Percentiles rank a stretch among this genome's conserved stretches.
Evolutionary conservation across 768 basidiomycete species (phyloP).

Genomic region (Imleria badia): DNA sequence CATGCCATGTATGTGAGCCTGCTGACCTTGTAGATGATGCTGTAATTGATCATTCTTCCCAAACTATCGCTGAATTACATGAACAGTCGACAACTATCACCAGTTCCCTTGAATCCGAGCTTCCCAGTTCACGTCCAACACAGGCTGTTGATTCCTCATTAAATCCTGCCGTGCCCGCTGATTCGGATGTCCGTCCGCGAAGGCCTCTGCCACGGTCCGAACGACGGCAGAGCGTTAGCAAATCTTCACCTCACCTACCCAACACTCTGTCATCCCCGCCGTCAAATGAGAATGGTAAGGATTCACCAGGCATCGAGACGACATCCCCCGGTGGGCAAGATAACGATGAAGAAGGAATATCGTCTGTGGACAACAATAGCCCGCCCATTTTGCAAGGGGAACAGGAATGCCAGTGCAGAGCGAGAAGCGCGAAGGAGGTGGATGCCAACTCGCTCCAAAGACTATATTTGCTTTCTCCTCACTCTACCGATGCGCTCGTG

Average conservation of each 20-base stretch:
- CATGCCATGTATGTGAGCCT: constrained; percentile 14
- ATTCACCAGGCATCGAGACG: constrained; percentile 4
- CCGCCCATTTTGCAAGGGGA: not conserved
- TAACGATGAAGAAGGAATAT: not conserved
- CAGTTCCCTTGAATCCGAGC: not conserved
- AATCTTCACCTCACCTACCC: constrained; percentile 11
- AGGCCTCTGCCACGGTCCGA: constrained; percentile 39
- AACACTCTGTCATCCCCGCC: constrained; percentile 12
- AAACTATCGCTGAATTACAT: not conserved
- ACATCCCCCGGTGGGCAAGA: not conserved
- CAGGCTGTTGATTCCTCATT: constrained; percentile 3
- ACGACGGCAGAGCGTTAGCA: constrained; percentile 35
- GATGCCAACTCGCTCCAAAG: constrained; percentile 35
- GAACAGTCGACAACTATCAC: constrained; percentile 1
- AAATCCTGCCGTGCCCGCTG: not conserved
- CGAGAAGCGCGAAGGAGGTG: constrained; percentile 17
- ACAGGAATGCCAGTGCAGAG: constrained; percentile 35
- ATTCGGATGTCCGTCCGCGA: not conserved
- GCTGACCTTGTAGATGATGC: not conserved
- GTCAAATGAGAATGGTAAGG: constrained; percentile 24
- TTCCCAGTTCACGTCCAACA: not conserved
- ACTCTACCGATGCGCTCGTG: constrained; percentile 46
- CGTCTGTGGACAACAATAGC: not conserved
- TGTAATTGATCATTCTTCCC: constrained; percentile 4
- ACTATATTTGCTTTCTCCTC: constrained; percentile 60